These are phyloP conservation scores for Ogataea angusta DNA, from an alignment of 805 yeast species.

Conservation along the genomic window DNA sequence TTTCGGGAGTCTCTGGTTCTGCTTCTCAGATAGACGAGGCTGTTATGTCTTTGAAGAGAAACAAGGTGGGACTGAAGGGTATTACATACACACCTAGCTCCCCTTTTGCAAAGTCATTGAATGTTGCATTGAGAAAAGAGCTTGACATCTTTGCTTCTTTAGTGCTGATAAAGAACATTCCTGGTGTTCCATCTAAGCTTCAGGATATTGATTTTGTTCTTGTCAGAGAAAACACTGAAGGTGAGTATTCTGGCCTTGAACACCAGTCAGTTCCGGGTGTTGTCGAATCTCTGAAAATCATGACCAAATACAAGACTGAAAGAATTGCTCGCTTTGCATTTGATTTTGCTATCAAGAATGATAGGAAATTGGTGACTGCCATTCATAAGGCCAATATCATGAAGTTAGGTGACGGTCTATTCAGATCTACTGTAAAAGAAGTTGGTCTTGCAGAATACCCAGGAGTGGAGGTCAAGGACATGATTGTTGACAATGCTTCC, in stretches of 20 bases:
- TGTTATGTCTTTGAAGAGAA: constrained; percentile 86
- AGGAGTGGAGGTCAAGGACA: constrained; percentile 76
- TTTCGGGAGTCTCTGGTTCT: constrained; percentile 50
- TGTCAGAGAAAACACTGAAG: constrained; percentile 98
- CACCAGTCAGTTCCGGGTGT: constrained; percentile 97
- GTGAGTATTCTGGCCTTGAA: constrained; percentile 97
- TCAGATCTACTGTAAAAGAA: constrained; percentile 88
- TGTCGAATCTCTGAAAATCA: constrained; percentile 92
- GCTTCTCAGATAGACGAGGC: constrained; percentile 69
- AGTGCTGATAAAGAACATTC: constrained; percentile 89
- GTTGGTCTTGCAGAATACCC: constrained; percentile 86
- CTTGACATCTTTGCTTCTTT: constrained; percentile 93
- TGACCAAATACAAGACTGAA: constrained; percentile 92
- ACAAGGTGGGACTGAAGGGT: constrained; percentile 96
- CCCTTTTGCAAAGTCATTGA: constrained; percentile 76
- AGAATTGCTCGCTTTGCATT: constrained; percentile 97
- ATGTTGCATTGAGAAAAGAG: constrained; percentile 95
- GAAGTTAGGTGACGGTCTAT: constrained; percentile 98
- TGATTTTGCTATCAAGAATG: constrained; percentile 89
- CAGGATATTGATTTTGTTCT: constrained; percentile 87
- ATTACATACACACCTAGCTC: constrained; percentile 87
- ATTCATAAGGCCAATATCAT: constrained; percentile 99
- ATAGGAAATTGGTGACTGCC: constrained; percentile 90
- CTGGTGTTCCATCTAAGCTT: constrained; percentile 89
- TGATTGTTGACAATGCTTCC: constrained; percentile 97